Percentiles rank a stretch among this genome's conserved stretches.
phyloP scores from a whole-genome alignment of 169 alveolate genomes.

The Plasmodium relictum region DNA sequence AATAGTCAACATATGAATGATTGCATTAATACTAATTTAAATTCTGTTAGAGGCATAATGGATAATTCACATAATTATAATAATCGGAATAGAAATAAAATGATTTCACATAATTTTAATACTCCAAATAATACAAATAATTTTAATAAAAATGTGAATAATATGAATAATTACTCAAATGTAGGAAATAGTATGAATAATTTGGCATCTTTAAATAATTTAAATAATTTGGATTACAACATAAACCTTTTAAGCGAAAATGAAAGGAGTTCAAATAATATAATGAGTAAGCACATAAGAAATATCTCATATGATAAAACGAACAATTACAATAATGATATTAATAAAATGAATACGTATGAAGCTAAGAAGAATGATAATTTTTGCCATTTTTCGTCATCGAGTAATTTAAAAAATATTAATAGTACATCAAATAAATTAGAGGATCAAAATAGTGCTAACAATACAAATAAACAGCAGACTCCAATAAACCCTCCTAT shows the following conservation, averaged over 20 bases:
- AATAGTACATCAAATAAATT: neutral
- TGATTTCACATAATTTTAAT: neutral
- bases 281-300: conserved; percentile 23
- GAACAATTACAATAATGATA: conserved; percentile 37
- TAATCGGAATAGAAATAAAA: conserved; percentile 21
- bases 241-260: conserved; percentile 24
- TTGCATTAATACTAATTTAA: conserved; percentile 17
- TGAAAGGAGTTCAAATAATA: conserved; percentile 19
- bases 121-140: neutral
- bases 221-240: conserved; percentile 8
- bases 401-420: conserved; percentile 14
- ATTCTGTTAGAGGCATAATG: conserved; percentile 13
- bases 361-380: conserved; percentile 32
- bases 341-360: neutral
- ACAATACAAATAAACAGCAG: conserved; percentile 13
- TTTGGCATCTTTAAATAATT: neutral
- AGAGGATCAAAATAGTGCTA: conserved; percentile 20
- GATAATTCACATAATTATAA: conserved; percentile 6
- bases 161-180: neutral
- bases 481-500: neutral
- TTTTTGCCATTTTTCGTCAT: conserved; percentile 15
- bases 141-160: neutral
- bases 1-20: conserved; percentile 3
- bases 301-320: conserved; percentile 40
- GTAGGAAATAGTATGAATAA: conserved; percentile 8